Conservation (phyloP, 2,329 filamentous ascomycete genomes). For the Diaporthe batatas region DNA sequence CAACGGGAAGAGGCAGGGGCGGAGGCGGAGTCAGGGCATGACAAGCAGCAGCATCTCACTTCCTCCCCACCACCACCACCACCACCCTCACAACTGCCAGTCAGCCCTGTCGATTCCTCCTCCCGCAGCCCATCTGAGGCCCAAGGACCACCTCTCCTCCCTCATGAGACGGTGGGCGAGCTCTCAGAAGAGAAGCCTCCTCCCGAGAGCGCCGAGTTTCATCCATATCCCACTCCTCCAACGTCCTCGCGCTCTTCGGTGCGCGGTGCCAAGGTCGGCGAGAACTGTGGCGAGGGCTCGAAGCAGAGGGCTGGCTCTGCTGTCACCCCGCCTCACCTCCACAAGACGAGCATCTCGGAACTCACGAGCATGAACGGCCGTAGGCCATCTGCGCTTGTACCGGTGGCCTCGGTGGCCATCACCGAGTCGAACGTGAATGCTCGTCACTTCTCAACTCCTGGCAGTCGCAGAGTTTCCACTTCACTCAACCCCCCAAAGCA, state of each 20-base stretch:
- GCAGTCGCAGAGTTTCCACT: conserved; percentile 65
- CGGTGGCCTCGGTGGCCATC: conserved; percentile 72
- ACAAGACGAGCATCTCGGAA: conserved; percentile 61
- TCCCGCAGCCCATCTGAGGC: conserved; percentile 44
- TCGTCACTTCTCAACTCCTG: conserved; percentile 77
- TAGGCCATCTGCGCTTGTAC: conserved; percentile 63
- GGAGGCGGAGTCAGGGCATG: conserved; percentile 24
- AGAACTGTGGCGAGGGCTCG: conserved; percentile 56
- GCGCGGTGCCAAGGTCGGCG: conserved; percentile 58
- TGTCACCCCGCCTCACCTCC: conserved; percentile 53
- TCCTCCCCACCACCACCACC: conserved; percentile 41
- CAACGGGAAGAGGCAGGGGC: conserved; percentile 36
- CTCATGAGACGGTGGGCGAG: conserved; percentile 55
- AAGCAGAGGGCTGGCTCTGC: conserved; percentile 50
- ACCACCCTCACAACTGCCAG: conserved; percentile 44
- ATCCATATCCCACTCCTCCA: conserved; percentile 71
- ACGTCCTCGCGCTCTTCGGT: conserved; percentile 63
- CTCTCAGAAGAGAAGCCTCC: conserved; percentile 49
- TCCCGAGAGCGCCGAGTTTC: conserved; percentile 50
- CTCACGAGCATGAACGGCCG: conserved; percentile 57
- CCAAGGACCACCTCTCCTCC: conserved; percentile 52
- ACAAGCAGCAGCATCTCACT: conserved; percentile 42
- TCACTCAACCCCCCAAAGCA: conserved; percentile 65
- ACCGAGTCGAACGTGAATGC: conserved; percentile 74
- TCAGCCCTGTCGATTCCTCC: conserved; percentile 45